Percentiles rank a stretch among this genome's conserved stretches.
Evolutionary conservation across 441 rosid genomes (phyloP).

Genomic region (Arabidopsis hybrid): DNA sequence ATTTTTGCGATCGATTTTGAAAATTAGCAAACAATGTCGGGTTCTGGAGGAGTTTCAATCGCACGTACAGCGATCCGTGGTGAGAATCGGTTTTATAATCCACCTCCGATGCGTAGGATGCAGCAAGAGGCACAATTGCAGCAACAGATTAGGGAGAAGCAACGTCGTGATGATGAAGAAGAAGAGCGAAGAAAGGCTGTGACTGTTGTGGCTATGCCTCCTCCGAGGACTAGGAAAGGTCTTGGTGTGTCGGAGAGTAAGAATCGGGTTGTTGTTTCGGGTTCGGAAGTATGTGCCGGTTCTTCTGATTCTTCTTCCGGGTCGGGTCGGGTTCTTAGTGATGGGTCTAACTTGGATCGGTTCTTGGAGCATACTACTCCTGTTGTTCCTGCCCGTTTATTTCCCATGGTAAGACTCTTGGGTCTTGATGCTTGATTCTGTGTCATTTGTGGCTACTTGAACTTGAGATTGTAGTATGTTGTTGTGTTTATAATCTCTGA

Average conservation of each 20-base stretch:
- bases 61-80: slow-evolving; percentile 58
- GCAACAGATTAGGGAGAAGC: slow-evolving; percentile 49
- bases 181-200: slow-evolving; percentile 43
- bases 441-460: background rate
- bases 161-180: slow-evolving; percentile 27
- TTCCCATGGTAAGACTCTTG: slow-evolving; percentile 63
- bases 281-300: slow-evolving; percentile 47
- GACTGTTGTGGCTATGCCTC: slow-evolving; percentile 3
- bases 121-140: slow-evolving; percentile 53
- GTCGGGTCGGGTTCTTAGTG: slow-evolving; percentile 44
- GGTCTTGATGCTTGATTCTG: background rate
- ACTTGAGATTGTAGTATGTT: background rate
- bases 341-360: slow-evolving; percentile 81
- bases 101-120: slow-evolving; percentile 70
- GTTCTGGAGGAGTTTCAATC: slow-evolving; percentile 63
- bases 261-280: slow-evolving; percentile 35
- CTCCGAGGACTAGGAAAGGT: slow-evolving; percentile 36
- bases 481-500: background rate
- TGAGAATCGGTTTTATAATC: slow-evolving; percentile 73
- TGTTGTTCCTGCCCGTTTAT: slow-evolving; percentile 58
- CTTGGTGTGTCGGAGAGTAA: slow-evolving; percentile 30
- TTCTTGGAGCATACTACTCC: slow-evolving; percentile 89
- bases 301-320: slow-evolving; percentile 51
- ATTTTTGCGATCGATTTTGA: slow-evolving; percentile 27
- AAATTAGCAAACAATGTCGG: slow-evolving; percentile 56